A percentile compares a stretch with the other conserved stretches of the same genome.
phyloP scores from a whole-genome alignment of 768 basidiomycete genomes.

The Tubosaeta sp. region DNA sequence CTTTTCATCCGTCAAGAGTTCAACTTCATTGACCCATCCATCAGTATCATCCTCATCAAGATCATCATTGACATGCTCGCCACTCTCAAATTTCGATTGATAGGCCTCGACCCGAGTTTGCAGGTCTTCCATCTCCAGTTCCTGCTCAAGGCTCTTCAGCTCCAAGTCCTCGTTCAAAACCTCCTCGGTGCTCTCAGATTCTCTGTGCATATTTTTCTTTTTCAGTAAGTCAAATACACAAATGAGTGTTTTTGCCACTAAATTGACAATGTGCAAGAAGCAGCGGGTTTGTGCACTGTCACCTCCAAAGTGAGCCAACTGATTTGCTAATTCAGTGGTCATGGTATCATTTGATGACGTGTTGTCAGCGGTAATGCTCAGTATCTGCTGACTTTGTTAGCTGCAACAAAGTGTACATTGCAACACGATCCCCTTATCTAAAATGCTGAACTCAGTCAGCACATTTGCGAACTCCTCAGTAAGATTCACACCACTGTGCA shows the following conservation, averaged over 20 bases:
- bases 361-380: neutral
- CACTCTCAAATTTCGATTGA: neutral
- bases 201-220: no score
- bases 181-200: neutral
- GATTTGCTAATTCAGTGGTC: neutral
- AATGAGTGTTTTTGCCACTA: conserved; percentile 33
- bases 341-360: neutral
- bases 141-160: neutral
- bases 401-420: neutral
- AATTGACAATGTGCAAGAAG: conserved; percentile 15
- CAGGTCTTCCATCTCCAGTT: neutral
- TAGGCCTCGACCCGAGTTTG: neutral
- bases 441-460: neutral
- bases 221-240: conserved; percentile 28
- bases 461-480: neutral
- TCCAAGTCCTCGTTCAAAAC: no score
- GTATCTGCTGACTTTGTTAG: neutral
- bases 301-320: neutral
- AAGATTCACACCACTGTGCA: neutral
- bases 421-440: conserved; percentile 1
- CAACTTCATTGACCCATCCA: conserved; percentile 18
- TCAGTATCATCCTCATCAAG: neutral
- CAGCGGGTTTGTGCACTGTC: conserved; percentile 16
- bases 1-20: conserved; percentile 13
- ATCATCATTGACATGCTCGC: neutral